Percentiles rank a stretch among this genome's conserved stretches.
Evolutionary conservation across 1,284 basidiomycete species (phyloP).

Genomic region (Cutaneotrichosporon sp.): DNA sequence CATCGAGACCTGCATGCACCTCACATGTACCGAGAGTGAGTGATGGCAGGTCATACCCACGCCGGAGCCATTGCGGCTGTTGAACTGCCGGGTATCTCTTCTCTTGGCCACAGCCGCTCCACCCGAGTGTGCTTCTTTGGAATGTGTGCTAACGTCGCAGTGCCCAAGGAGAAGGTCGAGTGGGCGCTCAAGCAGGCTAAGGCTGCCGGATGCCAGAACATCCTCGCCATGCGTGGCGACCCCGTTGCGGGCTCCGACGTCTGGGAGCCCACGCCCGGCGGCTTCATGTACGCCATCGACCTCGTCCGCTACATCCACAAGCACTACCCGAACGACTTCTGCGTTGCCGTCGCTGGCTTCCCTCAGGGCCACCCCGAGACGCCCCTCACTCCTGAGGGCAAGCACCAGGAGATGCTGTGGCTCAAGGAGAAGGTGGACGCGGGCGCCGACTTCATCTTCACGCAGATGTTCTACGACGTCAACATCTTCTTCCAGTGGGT

Average conservation of each 20-base stretch:
- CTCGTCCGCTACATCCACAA: constrained; percentile 81
- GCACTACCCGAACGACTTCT: constrained; percentile 84
- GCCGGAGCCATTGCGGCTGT: neutral
- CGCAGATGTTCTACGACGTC: constrained; percentile 96
- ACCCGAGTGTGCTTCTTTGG: neutral
- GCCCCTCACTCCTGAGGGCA: constrained; percentile 46
- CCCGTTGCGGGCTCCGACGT: constrained; percentile 82
- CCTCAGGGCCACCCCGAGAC: constrained; percentile 74
- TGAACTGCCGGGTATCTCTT: neutral
- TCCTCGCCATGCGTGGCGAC: constrained; percentile 92
- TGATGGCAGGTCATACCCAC: constrained; percentile 5
- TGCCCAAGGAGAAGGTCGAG: constrained; percentile 92
- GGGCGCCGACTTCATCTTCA: constrained; percentile 93
- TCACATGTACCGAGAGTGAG: constrained; percentile 90
- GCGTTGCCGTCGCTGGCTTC: constrained; percentile 88
- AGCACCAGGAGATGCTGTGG: constrained; percentile 71
- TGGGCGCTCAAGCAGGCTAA: constrained; percentile 91
- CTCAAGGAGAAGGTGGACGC: constrained; percentile 91
- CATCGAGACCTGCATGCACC: constrained; percentile 95
- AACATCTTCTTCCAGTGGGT: constrained; percentile 84
- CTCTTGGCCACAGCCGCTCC: neutral
- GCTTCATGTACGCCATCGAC: constrained; percentile 85
- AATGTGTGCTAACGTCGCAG: constrained; percentile 25
- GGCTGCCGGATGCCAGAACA: constrained; percentile 84
- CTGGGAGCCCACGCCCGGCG: constrained; percentile 86